A percentile compares a stretch with the other conserved stretches of the same genome.
phyloP scores from a whole-genome alignment of 164 flowering plant species.

The Magnolia sinica region DNA sequence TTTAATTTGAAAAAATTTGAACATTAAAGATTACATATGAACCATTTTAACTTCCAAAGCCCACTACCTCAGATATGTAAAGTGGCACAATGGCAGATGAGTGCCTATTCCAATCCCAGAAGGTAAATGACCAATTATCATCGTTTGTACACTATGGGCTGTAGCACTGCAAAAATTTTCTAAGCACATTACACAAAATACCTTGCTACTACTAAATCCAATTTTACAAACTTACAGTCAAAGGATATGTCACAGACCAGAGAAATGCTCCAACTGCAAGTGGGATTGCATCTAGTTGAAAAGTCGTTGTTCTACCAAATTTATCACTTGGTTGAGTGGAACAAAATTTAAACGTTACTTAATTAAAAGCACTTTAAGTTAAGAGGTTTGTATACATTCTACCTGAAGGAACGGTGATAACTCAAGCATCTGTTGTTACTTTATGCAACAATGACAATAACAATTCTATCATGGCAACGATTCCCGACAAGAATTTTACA shows the following conservation, averaged over 20 bases:
- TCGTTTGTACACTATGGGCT: conserved; percentile 76
- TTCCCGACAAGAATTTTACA: neutral
- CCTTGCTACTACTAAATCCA: neutral
- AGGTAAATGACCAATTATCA: conserved; percentile 90
- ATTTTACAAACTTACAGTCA: neutral
- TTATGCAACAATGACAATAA: no score
- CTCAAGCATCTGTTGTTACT: no score
- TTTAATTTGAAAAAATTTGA: neutral
- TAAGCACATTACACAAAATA: conserved; percentile 11
- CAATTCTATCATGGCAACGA: no score
- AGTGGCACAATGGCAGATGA: conserved; percentile 97
- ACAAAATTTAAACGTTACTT: no score
- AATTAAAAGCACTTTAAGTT: no score
- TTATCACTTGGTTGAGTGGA: conserved; percentile 35
- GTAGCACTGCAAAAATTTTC: conserved; percentile 60
- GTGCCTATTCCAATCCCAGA: conserved; percentile 95
- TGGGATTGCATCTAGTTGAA: conserved; percentile 87
- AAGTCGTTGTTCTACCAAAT: conserved; percentile 89
- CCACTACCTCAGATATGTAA: conserved; percentile 92
- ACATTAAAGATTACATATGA: neutral
- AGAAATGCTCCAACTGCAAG: conserved; percentile 86
- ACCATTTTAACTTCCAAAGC: conserved; percentile 7
- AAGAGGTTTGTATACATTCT: no score
- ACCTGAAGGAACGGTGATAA: no score
- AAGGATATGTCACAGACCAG: conserved; percentile 42